These are phyloP conservation scores for Solanum ahanhuiri DNA, from an alignment of 257 asterid genomes.

Conservation along the genomic window DNA sequence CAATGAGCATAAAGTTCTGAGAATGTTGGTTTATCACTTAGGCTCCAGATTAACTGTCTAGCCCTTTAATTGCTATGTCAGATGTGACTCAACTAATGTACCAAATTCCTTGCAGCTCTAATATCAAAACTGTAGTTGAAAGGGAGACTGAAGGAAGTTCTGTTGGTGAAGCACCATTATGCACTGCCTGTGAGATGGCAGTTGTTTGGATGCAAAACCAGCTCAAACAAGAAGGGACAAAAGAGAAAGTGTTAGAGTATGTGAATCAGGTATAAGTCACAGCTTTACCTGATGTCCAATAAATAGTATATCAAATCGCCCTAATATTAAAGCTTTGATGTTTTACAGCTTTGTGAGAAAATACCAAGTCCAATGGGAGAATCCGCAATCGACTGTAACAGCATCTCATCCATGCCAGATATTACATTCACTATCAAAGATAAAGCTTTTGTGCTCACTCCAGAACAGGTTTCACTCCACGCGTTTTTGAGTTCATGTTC, in stretches of 20 bases:
- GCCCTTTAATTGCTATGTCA: not conserved
- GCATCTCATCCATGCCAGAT: conserved; percentile 48
- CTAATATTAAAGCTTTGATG: not conserved
- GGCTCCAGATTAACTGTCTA: not conserved
- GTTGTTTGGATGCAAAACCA: conserved; percentile 91
- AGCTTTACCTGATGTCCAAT: not conserved
- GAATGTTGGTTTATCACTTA: not conserved
- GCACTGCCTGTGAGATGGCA: conserved; percentile 87
- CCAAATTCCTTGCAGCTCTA: conserved; percentile 47
- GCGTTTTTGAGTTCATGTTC: not conserved
- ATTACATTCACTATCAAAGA: conserved; percentile 62
- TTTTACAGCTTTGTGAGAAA: conserved; percentile 67
- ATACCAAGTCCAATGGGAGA: conserved; percentile 87
- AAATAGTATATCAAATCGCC: not conserved
- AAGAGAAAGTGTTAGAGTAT: conserved; percentile 60
- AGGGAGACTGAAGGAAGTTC: conserved; percentile 32
- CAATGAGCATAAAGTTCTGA: not conserved
- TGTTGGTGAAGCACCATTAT: conserved; percentile 37
- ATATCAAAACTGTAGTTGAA: conserved; percentile 65
- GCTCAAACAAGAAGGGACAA: conserved; percentile 42
- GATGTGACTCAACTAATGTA: not conserved
- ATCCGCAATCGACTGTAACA: conserved; percentile 56
- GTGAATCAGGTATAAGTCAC: conserved; percentile 57
- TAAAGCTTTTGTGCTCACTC: conserved; percentile 49
- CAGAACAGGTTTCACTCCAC: conserved; percentile 55